Base-by-base conservation (phyloP, 1,139 yeast genomes). In the Neolecta irregularis region DNA sequence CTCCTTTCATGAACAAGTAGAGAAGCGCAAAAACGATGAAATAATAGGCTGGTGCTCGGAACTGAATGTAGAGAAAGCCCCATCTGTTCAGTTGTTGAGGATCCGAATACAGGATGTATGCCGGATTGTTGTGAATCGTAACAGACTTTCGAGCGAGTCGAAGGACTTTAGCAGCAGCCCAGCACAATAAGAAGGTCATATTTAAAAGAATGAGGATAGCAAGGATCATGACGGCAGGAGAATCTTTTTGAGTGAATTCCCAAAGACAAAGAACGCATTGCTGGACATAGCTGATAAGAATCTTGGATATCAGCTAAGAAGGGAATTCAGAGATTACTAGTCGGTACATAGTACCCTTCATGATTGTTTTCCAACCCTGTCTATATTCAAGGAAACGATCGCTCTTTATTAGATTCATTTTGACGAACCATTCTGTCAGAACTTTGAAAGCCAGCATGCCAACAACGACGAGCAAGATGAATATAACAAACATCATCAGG, bases 61-160 rank as follows among this genome's bases (percentile, higher is more conserved):
- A 88, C 59, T 83, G 94, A 26, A 85, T 83, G 48, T 88, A 88
- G 45, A 91, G 58, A 58, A 88, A 88, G 0, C 99, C 99, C 61
- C 78, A 88, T 48, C 79, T 71, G 61, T 81, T 81, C 49, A 91
- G 65, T 44, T 80, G 72, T 28, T 65, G 66, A 8, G 75, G 70
- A 53, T 91, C 93, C 34, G 96, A 93, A 53, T 69, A 88, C 43
- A 88, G 64, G 44, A 85, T 64, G 53, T 81, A 88, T 1, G 98
- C 98, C 0, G 98, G 93, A 49, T 85, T 88, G 53, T 79, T 76
- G 61, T 74, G 81, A 44, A 77, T 65, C 42, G 65, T 63, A 22
- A 67, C 64, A 0, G 95, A 83, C 45, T 67, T 67, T 43, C 74
- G 62, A 18, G 95, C 98, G 46, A 74, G 65, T 12, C 68, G 46